These are phyloP conservation scores for Saccharomyces uvarum DNA, from an alignment of 1,139 yeast genomes.

Conservation along the genomic window DNA sequence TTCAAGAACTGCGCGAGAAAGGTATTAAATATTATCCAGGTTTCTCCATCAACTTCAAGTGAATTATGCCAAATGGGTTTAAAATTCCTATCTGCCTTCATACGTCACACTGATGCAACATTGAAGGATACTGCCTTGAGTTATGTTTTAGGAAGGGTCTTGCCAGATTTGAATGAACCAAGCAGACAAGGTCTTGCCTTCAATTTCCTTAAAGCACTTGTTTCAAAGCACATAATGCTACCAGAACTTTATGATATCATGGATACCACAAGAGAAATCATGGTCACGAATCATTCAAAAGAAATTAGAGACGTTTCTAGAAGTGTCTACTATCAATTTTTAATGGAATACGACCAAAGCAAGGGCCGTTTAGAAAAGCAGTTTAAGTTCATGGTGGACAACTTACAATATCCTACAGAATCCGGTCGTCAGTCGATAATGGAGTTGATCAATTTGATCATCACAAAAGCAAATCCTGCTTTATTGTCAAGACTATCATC, in stretches of 20 bases:
- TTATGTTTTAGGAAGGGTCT: slow-evolving; percentile 64
- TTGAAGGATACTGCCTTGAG: slow-evolving; percentile 69
- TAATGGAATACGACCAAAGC: slow-evolving; percentile 94
- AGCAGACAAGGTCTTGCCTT: slow-evolving; percentile 83
- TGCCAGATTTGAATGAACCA: slow-evolving; percentile 89
- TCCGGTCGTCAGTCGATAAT: slow-evolving; percentile 85
- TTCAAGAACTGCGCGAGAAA: slow-evolving; percentile 56
- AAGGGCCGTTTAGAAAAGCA: slow-evolving; percentile 77
- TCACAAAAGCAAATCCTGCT: slow-evolving; percentile 58
- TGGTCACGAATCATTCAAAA: slow-evolving; percentile 83
- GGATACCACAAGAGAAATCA: slow-evolving; percentile 71
- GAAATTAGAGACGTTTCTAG: slow-evolving; percentile 84
- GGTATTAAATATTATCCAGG: slow-evolving; percentile 60
- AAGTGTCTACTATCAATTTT: slow-evolving; percentile 72
- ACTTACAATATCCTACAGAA: slow-evolving; percentile 77
- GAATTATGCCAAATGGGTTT: slow-evolving; percentile 80
- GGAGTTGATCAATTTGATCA: slow-evolving; percentile 70
- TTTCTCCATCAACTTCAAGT: slow-evolving; percentile 68
- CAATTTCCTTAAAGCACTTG: slow-evolving; percentile 67
- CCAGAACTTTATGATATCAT: slow-evolving; percentile 88
- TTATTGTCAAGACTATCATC: slow-evolving; percentile 55
- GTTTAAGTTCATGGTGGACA: slow-evolving; percentile 72
- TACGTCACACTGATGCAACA: slow-evolving; percentile 61
- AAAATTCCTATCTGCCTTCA: slow-evolving; percentile 62
- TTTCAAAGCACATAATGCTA: slow-evolving; percentile 63